Conservation (phyloP, 345 rosid genomes). For the Heritiera littoralis region DNA sequence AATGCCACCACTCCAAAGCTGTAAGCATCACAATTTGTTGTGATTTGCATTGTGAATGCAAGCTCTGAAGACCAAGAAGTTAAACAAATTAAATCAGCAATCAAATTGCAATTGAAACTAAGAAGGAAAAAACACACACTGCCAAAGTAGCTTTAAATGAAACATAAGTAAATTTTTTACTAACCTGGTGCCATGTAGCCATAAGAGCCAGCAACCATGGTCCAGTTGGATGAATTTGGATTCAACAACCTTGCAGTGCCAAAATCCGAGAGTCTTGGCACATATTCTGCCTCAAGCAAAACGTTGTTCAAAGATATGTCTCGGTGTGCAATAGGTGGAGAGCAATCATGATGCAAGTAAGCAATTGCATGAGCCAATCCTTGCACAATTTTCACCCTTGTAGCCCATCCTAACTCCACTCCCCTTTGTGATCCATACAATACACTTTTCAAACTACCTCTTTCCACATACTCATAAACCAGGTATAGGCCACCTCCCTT, state of each 20-base stretch:
- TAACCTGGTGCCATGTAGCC: conserved; percentile 89
- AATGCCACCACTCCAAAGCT: no score
- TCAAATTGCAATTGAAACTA: background rate
- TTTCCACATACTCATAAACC: conserved; percentile 61
- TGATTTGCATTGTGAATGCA: no score
- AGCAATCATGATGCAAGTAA: conserved; percentile 72
- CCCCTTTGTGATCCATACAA: conserved; percentile 39
- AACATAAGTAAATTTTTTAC: no score
- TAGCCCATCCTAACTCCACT: conserved; percentile 47
- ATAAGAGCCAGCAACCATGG: conserved; percentile 64
- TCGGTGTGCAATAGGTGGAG: conserved; percentile 59
- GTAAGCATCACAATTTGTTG: no score
- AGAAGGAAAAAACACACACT: background rate
- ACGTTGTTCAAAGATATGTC: conserved; percentile 61
- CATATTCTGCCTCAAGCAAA: conserved; percentile 54
- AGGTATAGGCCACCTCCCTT: conserved; percentile 34
- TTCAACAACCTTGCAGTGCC: conserved; percentile 63
- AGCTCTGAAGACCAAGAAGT: background rate
- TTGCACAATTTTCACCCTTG: conserved; percentile 49
- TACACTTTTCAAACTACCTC: conserved; percentile 53
- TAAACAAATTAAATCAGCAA: no score
- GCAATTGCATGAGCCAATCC: conserved; percentile 76
- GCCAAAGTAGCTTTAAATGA: no score
- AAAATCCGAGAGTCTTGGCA: conserved; percentile 64
- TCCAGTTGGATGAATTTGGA: conserved; percentile 62